Base-by-base conservation (phyloP, 2,329 filamentous ascomycete genomes). In the Pezicula neosporulosa region DNA sequence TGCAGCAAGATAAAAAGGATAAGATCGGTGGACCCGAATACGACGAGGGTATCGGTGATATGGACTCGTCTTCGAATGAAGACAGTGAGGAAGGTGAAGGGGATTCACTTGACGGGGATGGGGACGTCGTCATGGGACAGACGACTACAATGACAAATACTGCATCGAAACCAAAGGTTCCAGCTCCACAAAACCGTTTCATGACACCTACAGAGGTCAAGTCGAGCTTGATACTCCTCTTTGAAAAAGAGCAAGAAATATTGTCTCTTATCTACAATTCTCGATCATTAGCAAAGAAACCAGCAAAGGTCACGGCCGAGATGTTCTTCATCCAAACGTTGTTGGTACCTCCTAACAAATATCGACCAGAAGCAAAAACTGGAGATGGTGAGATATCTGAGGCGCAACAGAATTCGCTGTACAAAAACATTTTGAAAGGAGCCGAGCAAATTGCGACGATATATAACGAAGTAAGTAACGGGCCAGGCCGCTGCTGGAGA, bases 301-400 rank as follows among this genome's bases (percentile, higher is more conserved):
- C 76, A 36, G 71, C 71, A 6, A 73, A 73, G 16, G 75, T 90
- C n/a, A 83, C 76, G 2, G 82, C 90, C 1, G 89, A 96, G 59
- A 96, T 97, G 85, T 97, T 99, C 72, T 99, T 99, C 72, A 77
- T 97, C 51, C 85, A 88, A 51, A 86, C 85, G 35, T 75, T 99
- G 48, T 76, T 97, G 13, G 90, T 99, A 0, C 91, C 95, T 2
- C 94, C 94, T 2, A 99, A 96, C 67, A 87, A 86, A 61, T 99
- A 87, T 68, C 85, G 94, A 38, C 92, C 94, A 12, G 90, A 95
- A 67, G 90, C 91, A 9, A 81, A 84, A 53, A 92, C 89, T 28
- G 90, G 90, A 42, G 82, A 87, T 35, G 85, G 87, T 41, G 85
- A 91, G 49, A 88, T 97, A 57, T 83, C 90, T 24, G 94, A 99